Evolutionary conservation across 768 basidiomycete genomes (phyloP), one percentile per base, ranked within the genome.

Genomic region (Filobasidium wieringae): DNA sequence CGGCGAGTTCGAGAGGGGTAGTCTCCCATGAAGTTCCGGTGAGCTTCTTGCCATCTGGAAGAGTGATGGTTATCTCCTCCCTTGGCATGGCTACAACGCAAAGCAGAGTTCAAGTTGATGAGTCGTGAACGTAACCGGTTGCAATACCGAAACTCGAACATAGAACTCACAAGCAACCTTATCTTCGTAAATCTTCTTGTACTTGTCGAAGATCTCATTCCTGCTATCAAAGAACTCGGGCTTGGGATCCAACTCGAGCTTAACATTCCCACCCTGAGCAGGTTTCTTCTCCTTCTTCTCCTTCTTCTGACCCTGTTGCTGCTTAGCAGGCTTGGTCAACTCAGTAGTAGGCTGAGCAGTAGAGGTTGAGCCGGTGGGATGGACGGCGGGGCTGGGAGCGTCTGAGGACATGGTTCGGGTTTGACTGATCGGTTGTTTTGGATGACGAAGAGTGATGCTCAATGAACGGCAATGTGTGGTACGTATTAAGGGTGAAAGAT

Each of bases 1-100:
- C 86, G 43, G 93, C 92, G 59, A 99, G 76, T 66, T 86, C 82
- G 82, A 96, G 81, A 1, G 95, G 95, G 56, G 81, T 86, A 19
- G 93, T 96, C 77, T 95, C 88, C 89, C 89, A 99, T 72, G 87
- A 85, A 59, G 78, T 89, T 19, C 82, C 93, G 60, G 86, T 82
- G 53, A 87, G 81, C 66, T 84, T 80, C 7, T 85, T 83, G 15
- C 92, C 90, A 77, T 96, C 88, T 5, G 83, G 85, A 62, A 99
- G 74, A 3, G 87, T 90, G 68, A 99, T 77, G 2, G 77, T 78
- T 66, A 97, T 93, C 47, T 85, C 82, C 63, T 86, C 82, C 36
- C 88, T 82, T 7, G 88, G 84, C 78, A 93, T 87, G 41, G 72
- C 74, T 75, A 59, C 14, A 40, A 3, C 51, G 39, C 34, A 50